Conservation (phyloP, 148 eudicot genomes). For the Rhododendron ovatum region DNA sequence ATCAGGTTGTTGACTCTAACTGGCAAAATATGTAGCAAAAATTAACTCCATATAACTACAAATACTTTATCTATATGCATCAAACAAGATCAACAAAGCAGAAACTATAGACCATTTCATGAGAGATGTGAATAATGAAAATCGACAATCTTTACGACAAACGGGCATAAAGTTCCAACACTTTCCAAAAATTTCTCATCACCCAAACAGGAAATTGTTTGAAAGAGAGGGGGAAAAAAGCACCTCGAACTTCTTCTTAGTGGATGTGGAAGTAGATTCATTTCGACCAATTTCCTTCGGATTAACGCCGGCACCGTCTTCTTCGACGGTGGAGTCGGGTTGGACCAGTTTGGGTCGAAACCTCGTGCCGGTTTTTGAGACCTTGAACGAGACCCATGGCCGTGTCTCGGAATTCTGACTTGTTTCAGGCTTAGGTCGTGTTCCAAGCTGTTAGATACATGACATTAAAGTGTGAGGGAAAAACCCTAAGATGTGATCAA, state of each 20-base stretch:
- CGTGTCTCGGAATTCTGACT: not conserved
- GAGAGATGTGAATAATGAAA: not conserved
- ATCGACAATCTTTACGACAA: not conserved
- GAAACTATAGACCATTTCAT: not conserved
- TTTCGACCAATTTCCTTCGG: slow-evolving; percentile 16
- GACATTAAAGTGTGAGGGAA: not conserved
- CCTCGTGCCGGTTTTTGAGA: slow-evolving; percentile 57
- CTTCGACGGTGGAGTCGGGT: slow-evolving; percentile 19
- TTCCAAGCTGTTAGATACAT: not conserved
- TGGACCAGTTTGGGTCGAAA: slow-evolving; percentile 46
- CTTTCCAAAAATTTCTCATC: not conserved
- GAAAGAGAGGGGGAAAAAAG: not conserved
- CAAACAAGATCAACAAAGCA: not conserved
- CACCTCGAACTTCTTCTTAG: slow-evolving; percentile 33
- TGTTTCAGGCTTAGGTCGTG: not conserved
- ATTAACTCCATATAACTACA: too few species aligned
- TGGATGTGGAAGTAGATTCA: slow-evolving; percentile 20
- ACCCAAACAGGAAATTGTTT: not conserved
- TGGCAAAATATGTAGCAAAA: too few species aligned
- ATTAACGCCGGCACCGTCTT: slow-evolving; percentile 17
- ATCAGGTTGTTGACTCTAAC: too few species aligned
- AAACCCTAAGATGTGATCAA: slow-evolving; percentile 2
- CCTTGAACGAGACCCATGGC: slow-evolving; percentile 82
- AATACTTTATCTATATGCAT: not conserved
- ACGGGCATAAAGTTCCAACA: not conserved